phyloP scores from a whole-genome alignment of 2,329 filamentous ascomycete genomes.

The Paramyrothecium sp. region DNA sequence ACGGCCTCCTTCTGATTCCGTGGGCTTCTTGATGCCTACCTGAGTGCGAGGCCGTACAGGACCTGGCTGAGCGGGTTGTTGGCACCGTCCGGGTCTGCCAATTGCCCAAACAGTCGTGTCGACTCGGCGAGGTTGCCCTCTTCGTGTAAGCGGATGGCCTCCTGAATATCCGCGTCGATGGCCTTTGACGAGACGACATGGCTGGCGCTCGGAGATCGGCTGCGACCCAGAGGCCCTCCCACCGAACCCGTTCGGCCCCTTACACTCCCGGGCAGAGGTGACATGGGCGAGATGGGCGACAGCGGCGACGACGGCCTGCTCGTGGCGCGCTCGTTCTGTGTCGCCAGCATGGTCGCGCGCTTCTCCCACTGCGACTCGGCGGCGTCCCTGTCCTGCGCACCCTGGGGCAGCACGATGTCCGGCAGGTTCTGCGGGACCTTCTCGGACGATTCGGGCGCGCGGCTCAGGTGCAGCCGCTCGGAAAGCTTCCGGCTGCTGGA shows the following conservation, averaged over 20 bases:
- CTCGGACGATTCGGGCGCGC: constrained; percentile 58
- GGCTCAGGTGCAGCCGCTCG: constrained; percentile 67
- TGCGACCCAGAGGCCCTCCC: constrained; percentile 5
- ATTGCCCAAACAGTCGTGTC: constrained; percentile 78
- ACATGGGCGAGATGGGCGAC: constrained; percentile 24
- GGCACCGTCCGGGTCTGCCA: constrained; percentile 79
- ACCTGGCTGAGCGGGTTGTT: constrained; percentile 97
- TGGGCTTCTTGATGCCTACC: constrained; percentile 47
- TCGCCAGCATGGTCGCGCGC: constrained; percentile 84
- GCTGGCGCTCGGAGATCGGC: constrained; percentile 14
- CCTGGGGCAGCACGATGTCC: constrained; percentile 56
- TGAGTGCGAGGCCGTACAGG: constrained; percentile 85
- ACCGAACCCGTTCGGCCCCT: neutral
- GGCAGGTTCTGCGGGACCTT: constrained; percentile 80
- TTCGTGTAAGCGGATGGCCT: constrained; percentile 94
- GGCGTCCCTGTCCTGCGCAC: constrained; percentile 42
- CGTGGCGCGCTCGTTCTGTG: constrained; percentile 51
- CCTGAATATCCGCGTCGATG: constrained; percentile 75
- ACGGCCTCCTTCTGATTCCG: too few species aligned
- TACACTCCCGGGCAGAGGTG: constrained; percentile 2
- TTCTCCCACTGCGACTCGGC: constrained; percentile 84
- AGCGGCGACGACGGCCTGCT: constrained; percentile 37
- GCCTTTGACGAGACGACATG: constrained; percentile 44
- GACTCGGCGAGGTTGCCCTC: constrained; percentile 74
- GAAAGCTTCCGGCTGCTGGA: constrained; percentile 53